Evolutionary conservation across 495 filamentous ascomycete species (phyloP).

Genomic region (Friedmanniomyces simplex): DNA sequence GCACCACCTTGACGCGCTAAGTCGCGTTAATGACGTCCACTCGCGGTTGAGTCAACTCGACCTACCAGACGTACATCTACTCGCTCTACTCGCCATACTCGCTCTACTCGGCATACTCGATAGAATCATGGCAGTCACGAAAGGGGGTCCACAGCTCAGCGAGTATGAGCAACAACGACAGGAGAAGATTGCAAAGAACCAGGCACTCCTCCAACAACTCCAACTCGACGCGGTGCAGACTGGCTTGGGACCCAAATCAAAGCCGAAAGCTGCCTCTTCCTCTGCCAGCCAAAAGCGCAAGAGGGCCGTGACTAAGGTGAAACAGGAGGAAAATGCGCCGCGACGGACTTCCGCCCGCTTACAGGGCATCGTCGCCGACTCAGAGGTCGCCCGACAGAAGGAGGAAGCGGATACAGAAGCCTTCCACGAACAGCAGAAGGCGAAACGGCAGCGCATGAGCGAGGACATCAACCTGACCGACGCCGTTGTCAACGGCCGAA

Average conservation of each 20-base stretch:
- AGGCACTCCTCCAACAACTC: slow-evolving; percentile 47
- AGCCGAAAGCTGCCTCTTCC: slow-evolving; percentile 21
- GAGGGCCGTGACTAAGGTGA: slow-evolving; percentile 38
- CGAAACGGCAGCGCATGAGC: slow-evolving; percentile 60
- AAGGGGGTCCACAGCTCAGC: slow-evolving; percentile 35
- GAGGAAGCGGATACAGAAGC: slow-evolving; percentile 60
- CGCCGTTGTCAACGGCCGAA: slow-evolving; percentile 66
- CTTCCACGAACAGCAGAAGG: slow-evolving; percentile 48
- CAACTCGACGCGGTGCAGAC: slow-evolving; percentile 44
- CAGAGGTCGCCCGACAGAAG: slow-evolving; percentile 68
- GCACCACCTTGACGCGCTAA: too few species aligned
- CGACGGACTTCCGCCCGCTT: slow-evolving; percentile 57
- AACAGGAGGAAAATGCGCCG: slow-evolving; percentile 37
- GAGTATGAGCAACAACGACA: slow-evolving; percentile 62
- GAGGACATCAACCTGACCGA: slow-evolving; percentile 64
- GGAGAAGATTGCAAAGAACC: slow-evolving; percentile 64
- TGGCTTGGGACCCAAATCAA: slow-evolving; percentile 39
- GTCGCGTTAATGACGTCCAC: background rate
- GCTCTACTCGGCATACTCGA: slow-evolving; percentile 47
- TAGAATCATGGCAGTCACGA: slow-evolving; percentile 36
- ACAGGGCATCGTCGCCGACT: slow-evolving; percentile 56
- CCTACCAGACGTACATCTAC: background rate
- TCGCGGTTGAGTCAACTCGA: background rate
- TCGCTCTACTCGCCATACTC: too few species aligned
- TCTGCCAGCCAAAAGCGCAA: slow-evolving; percentile 38